These are phyloP conservation scores for Solanum phureja DNA, from an alignment of 257 asterid species.

Conservation along the genomic window DNA sequence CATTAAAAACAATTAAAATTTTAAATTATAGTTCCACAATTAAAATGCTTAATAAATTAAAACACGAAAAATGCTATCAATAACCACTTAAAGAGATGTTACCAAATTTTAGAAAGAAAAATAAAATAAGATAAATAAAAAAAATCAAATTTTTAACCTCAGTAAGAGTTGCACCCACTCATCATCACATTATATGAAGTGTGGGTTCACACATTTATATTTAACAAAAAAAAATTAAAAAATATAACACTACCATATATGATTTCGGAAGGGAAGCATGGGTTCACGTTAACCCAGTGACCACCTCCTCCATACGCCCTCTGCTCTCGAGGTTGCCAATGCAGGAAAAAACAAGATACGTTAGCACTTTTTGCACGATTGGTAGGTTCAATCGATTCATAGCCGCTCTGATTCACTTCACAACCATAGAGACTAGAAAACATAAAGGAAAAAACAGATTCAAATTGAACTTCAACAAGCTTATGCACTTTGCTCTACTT, in stretches of 20 bases:
- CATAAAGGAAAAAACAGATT: not conserved
- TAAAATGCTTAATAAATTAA: too few species aligned
- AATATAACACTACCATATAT: not conserved
- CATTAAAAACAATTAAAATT: too few species aligned
- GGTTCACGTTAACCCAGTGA: too few species aligned
- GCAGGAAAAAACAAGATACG: too few species aligned
- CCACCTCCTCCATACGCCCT: too few species aligned
- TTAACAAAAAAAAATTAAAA: too few species aligned
- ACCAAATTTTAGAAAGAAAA: not conserved
- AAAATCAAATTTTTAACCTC: too few species aligned
- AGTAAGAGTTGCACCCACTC: not conserved
- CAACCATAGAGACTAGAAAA: not conserved
- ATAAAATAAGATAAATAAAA: too few species aligned
- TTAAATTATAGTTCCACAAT: not conserved
- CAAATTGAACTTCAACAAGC: not conserved
- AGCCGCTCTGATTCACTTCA: not conserved
- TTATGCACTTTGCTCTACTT: not conserved
- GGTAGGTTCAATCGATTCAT: not conserved
- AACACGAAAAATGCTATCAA: not conserved
- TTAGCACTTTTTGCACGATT: too few species aligned
- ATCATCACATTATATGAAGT: not conserved
- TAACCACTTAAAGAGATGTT: not conserved
- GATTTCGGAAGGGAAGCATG: fast-evolving
- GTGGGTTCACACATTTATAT: too few species aligned
- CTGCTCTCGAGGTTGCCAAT: too few species aligned